Evolutionary conservation across 352 stramenopile species (phyloP).

Genomic region (Globisporangium yorkense): DNA sequence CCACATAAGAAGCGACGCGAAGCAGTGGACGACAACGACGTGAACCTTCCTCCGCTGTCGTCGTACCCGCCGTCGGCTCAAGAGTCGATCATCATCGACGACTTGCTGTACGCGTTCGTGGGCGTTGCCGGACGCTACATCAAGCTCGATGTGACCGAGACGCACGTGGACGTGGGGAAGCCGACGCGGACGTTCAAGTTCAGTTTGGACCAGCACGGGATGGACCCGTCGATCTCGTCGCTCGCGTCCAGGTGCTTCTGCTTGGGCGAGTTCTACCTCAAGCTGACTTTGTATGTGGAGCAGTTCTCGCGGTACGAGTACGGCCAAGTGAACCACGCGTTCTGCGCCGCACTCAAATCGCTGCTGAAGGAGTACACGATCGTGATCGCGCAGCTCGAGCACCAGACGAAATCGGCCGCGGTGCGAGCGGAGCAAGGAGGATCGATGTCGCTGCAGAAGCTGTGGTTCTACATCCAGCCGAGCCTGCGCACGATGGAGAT

Average conservation of each 20-base stretch:
- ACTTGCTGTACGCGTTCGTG: slow-evolving; percentile 76
- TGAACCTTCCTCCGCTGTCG: slow-evolving; percentile 59
- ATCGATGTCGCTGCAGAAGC: slow-evolving; percentile 83
- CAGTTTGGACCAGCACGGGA: slow-evolving; percentile 51
- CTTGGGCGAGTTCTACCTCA: slow-evolving; percentile 76
- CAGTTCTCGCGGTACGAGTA: slow-evolving; percentile 88
- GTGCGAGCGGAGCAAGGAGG: background rate
- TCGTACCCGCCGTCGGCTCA: slow-evolving; percentile 70
- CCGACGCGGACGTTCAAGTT: slow-evolving; percentile 51
- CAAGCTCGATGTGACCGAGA: slow-evolving; percentile 53
- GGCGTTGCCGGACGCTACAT: slow-evolving; percentile 83
- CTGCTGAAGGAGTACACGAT: slow-evolving; percentile 92
- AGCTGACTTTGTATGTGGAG: slow-evolving; percentile 72
- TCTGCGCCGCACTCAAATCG: slow-evolving; percentile 89
- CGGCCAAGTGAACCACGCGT: slow-evolving; percentile 91
- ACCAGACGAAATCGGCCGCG: slow-evolving; percentile 41
- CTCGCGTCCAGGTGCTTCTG: slow-evolving; percentile 61
- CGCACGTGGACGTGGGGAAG: slow-evolving; percentile 23
- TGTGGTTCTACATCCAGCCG: slow-evolving; percentile 92
- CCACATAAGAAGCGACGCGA: slow-evolving; percentile 39
- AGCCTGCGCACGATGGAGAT: slow-evolving; percentile 91
- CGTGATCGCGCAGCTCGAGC: slow-evolving; percentile 90
- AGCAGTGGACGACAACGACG: slow-evolving; percentile 24
- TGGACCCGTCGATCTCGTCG: slow-evolving; percentile 76
- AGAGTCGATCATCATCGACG: slow-evolving; percentile 78